Conservation (phyloP, 169 alveolate genomes). For the Cryptosporidium felis region DNA sequence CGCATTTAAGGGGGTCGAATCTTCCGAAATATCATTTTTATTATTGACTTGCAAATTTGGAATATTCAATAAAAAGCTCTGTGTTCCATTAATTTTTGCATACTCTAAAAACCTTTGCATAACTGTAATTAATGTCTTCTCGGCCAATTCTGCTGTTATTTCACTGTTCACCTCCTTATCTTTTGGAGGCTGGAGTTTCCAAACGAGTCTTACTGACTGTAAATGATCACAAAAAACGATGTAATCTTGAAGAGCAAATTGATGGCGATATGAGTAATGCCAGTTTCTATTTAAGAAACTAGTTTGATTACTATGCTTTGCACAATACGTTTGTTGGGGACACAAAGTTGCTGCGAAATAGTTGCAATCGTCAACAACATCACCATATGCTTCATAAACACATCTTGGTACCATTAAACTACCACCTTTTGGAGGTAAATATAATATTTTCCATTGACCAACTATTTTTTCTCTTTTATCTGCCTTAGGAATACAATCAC, state of each 20-base stretch:
- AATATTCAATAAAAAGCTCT: neutral
- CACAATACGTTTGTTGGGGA: conserved; percentile 70
- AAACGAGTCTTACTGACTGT: conserved; percentile 65
- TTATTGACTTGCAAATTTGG: neutral
- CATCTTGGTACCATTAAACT: conserved; percentile 66
- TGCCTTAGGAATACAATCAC: conserved; percentile 69
- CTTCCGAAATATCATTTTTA: conserved; percentile 25
- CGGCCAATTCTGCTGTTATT: conserved; percentile 56
- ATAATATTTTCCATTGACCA: conserved; percentile 63
- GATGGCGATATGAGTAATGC: conserved; percentile 69
- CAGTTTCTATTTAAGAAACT: conserved; percentile 62
- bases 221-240: conserved; percentile 61
- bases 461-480: conserved; percentile 67
- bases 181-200: conserved; percentile 29
- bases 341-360: conserved; percentile 71
- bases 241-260: conserved; percentile 66
- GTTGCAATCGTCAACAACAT: conserved; percentile 67
- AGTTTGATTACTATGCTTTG: conserved; percentile 64
- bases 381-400: conserved; percentile 70
- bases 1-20: conserved; percentile 12
- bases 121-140: conserved; percentile 44
- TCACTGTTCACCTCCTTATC: conserved; percentile 5
- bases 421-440: conserved; percentile 69
- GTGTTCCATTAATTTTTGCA: conserved; percentile 29
- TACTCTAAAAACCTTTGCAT: conserved; percentile 67